phyloP scores from a whole-genome alignment of 106 monocot species.

The Acorus calamus region DNA sequence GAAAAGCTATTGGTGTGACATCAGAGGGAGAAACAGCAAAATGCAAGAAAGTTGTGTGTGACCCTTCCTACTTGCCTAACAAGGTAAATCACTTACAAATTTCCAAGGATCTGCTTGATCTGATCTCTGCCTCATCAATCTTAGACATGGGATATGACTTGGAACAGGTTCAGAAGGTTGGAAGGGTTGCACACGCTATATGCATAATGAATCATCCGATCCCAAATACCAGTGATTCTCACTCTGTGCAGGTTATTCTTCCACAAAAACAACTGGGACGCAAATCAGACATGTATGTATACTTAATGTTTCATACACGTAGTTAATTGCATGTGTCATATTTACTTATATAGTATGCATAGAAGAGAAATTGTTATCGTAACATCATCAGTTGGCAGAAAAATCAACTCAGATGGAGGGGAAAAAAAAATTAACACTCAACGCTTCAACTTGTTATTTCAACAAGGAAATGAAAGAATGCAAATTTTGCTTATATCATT shows the following conservation, averaged over 20 bases:
- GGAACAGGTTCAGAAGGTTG: slow-evolving; percentile 77
- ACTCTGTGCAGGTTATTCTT: slow-evolving; percentile 81
- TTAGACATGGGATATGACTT: background rate
- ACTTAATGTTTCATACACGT: background rate
- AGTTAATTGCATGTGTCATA: too few species aligned
- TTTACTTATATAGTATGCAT: too few species aligned
- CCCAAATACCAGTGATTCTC: slow-evolving; percentile 61
- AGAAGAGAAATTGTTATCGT: too few species aligned
- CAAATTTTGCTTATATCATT: too few species aligned
- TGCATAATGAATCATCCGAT: slow-evolving; percentile 86
- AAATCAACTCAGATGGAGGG: too few species aligned
- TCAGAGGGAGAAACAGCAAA: slow-evolving; percentile 83
- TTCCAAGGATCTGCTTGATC: too few species aligned
- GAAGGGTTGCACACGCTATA: slow-evolving; percentile 70
- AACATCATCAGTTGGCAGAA: too few species aligned
- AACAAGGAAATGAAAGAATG: too few species aligned
- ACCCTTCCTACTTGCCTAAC: slow-evolving; percentile 70
- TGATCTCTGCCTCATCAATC: background rate
- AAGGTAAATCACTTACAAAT: slow-evolving; percentile 33
- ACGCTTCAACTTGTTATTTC: too few species aligned
- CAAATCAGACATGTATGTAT: slow-evolving; percentile 73
- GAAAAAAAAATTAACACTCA: too few species aligned
- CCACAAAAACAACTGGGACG: slow-evolving; percentile 74
- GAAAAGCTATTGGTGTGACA: slow-evolving; percentile 66
- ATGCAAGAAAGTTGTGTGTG: slow-evolving; percentile 78